Percentiles rank a stretch among this genome's conserved stretches.
Conservation (phyloP, 2,329 filamentous ascomycete species). For the Taxawa tesnikishii region DNA sequence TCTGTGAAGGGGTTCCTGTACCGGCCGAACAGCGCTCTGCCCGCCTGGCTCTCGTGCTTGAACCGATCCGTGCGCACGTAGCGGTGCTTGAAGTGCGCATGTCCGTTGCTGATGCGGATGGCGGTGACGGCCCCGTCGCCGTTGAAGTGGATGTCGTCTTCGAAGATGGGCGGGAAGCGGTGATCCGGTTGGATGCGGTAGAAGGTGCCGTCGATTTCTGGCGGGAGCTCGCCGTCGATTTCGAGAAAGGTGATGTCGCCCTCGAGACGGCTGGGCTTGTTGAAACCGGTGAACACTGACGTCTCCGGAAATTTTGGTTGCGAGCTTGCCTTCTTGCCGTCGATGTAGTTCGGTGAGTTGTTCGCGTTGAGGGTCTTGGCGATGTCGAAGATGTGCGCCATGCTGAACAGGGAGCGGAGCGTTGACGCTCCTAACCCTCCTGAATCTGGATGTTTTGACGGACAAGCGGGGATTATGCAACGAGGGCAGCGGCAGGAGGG, state of each 20-base stretch:
- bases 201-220: slow-evolving; percentile 21
- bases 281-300: slow-evolving; percentile 13
- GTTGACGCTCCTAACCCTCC: too few species aligned
- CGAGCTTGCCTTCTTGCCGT: neutral
- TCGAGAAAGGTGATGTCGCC: slow-evolving; percentile 23
- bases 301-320: slow-evolving; percentile 7
- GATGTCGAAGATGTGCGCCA: slow-evolving; percentile 1
- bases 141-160: slow-evolving; percentile 40
- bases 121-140: slow-evolving; percentile 32
- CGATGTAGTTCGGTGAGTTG: neutral
- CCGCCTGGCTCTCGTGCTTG: slow-evolving; percentile 24
- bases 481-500: neutral
- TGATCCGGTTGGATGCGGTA: slow-evolving; percentile 40
- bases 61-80: slow-evolving; percentile 32
- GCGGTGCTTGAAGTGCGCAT: slow-evolving; percentile 29
- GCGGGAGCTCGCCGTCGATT: slow-evolving; percentile 18
- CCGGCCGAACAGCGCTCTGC: slow-evolving; percentile 36
- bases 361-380: neutral
- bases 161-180: slow-evolving; percentile 41
- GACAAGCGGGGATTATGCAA: slow-evolving; percentile 1
- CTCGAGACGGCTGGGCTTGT: slow-evolving; percentile 25
- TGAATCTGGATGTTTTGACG: neutral
- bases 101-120: slow-evolving; percentile 28
- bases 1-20: slow-evolving; percentile 48
- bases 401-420: too few species aligned